Conservation (phyloP, 2,329 filamentous ascomycete species). For the Cladosporium sp. region DNA sequence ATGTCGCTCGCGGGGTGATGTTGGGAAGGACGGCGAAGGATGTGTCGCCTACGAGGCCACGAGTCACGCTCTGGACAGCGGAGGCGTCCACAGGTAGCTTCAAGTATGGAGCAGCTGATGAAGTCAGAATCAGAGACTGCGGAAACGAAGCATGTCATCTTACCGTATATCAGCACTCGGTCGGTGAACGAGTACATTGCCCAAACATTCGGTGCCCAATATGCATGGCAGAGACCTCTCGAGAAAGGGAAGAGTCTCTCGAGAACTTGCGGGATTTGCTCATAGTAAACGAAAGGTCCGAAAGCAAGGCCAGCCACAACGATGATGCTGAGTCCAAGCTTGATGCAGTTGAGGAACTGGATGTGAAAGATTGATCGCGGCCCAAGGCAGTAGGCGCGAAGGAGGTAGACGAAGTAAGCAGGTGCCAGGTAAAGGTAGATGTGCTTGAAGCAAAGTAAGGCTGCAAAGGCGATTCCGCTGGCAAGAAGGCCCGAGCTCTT, state of each 20-base stretch:
- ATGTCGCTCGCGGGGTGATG: slow-evolving; percentile 72
- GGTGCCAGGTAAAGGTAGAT: slow-evolving; percentile 96
- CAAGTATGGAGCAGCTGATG: slow-evolving; percentile 69
- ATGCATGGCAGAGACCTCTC: slow-evolving; percentile 88
- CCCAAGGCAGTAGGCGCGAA: slow-evolving; percentile 83
- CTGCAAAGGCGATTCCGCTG: slow-evolving; percentile 78
- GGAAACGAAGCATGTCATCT: slow-evolving; percentile 25
- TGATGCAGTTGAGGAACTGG: slow-evolving; percentile 70
- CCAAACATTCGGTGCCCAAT: slow-evolving; percentile 98
- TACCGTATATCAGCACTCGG: slow-evolving; percentile 72
- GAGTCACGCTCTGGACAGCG: slow-evolving; percentile 81
- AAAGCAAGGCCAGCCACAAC: slow-evolving; percentile 74
- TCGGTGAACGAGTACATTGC: slow-evolving; percentile 92
- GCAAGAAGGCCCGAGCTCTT: slow-evolving; percentile 66
- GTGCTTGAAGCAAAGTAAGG: slow-evolving; percentile 88
- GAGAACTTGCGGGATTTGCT: slow-evolving; percentile 76
- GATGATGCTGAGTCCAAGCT: slow-evolving; percentile 68
- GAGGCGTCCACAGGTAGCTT: slow-evolving; percentile 65
- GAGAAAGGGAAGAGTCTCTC: slow-evolving; percentile 89
- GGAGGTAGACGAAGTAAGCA: slow-evolving; percentile 88
- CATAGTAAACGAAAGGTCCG: slow-evolving; percentile 76
- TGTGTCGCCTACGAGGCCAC: slow-evolving; percentile 88
- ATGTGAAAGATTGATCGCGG: slow-evolving; percentile 69
- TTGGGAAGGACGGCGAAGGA: slow-evolving; percentile 90
- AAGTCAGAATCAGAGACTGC: too few species aligned